A percentile compares a stretch with the other conserved stretches of the same genome.
These are phyloP conservation scores for Geosmithia putterillii DNA, from an alignment of 2,329 filamentous ascomycete genomes.

Conservation along the genomic window DNA sequence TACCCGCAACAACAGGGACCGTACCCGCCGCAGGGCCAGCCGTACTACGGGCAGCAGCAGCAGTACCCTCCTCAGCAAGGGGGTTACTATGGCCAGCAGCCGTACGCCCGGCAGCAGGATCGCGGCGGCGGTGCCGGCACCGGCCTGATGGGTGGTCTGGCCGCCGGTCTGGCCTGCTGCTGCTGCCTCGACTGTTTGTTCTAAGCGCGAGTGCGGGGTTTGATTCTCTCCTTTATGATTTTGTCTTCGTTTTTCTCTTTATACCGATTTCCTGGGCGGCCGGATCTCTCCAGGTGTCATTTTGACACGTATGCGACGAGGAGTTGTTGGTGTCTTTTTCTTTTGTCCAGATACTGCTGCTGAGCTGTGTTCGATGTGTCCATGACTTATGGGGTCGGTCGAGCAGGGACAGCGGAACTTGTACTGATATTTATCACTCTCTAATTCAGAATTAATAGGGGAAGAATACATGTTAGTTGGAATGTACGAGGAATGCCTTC, in stretches of 20 bases:
- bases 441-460: too few relatives aligned
- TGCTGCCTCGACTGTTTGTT: conserved; percentile 47
- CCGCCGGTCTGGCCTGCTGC: conserved; percentile 42
- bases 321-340: too few relatives aligned
- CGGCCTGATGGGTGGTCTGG: conserved; percentile 29
- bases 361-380: too few relatives aligned
- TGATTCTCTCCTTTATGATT: neutral
- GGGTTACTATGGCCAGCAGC: conserved; percentile 14
- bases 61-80: conserved; percentile 14
- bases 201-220: conserved; percentile 15
- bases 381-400: too few relatives aligned
- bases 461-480: too few relatives aligned
- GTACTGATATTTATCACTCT: too few relatives aligned
- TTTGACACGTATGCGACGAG: too few relatives aligned
- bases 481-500: too few relatives aligned
- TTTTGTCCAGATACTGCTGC: too few relatives aligned
- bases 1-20: neutral
- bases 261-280: too few relatives aligned
- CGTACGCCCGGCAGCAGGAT: conserved; percentile 5
- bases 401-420: too few relatives aligned
- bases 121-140: conserved; percentile 3
- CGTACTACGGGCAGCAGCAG: conserved; percentile 12
- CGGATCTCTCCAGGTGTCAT: too few relatives aligned
- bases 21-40: conserved; percentile 8
- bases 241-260: neutral